Percentiles rank a stretch among this genome's conserved stretches.
Conservation (phyloP, 1,139 yeast genomes). For the Chernovozyma aurita region DNA sequence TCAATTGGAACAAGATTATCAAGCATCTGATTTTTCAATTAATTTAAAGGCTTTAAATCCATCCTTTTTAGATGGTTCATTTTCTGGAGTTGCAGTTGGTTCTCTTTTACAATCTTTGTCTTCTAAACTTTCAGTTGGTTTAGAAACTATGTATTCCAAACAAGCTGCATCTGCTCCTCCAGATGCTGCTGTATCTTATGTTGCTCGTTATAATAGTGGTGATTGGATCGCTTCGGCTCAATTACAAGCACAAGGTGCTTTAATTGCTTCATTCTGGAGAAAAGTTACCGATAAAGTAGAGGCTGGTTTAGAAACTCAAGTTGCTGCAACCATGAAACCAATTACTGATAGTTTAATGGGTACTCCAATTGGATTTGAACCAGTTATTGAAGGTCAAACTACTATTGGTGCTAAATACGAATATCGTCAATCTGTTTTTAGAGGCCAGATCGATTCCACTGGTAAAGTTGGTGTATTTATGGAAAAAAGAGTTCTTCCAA, state of each 20-base stretch:
- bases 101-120: slow-evolving; percentile 88
- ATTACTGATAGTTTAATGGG: slow-evolving; percentile 79
- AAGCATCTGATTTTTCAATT: slow-evolving; percentile 81
- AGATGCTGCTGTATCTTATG: slow-evolving; percentile 87
- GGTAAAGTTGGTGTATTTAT: slow-evolving; percentile 90
- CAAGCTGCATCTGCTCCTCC: slow-evolving; percentile 76
- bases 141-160: slow-evolving; percentile 87
- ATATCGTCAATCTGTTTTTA: slow-evolving; percentile 92
- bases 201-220: slow-evolving; percentile 83
- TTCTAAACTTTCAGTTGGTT: slow-evolving; percentile 79
- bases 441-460: slow-evolving; percentile 89
- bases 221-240: slow-evolving; percentile 95
- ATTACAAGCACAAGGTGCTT: slow-evolving; percentile 88
- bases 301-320: slow-evolving; percentile 92
- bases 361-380: slow-evolving; percentile 74
- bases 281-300: slow-evolving; percentile 88
- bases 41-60: slow-evolving; percentile 93
- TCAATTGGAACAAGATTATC: slow-evolving; percentile 94
- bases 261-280: slow-evolving; percentile 91
- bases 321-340: slow-evolving; percentile 76
- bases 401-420: slow-evolving; percentile 97
- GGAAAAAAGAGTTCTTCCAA: slow-evolving; percentile 92
- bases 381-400: slow-evolving; percentile 85
- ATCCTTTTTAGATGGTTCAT: slow-evolving; percentile 59
- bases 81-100: slow-evolving; percentile 89